phyloP scores from a whole-genome alignment of 257 asterid species.

The Cordia subcordata region DNA sequence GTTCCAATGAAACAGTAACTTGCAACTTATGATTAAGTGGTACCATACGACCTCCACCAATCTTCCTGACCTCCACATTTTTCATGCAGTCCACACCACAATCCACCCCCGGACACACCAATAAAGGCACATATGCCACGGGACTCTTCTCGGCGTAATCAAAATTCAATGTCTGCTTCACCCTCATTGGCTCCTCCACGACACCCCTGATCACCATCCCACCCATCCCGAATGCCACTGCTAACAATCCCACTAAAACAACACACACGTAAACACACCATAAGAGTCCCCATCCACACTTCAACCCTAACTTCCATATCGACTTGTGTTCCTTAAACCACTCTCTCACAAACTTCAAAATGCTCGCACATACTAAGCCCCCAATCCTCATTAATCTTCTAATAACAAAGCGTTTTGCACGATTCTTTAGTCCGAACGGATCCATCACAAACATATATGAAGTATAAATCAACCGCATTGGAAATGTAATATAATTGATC shows the following conservation, averaged over 20 bases:
- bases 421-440: constrained; percentile 52
- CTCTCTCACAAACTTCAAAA: constrained; percentile 30
- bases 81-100: constrained; percentile 31
- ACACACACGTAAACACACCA: constrained; percentile 78
- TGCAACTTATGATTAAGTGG: constrained; percentile 71
- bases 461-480: constrained; percentile 44
- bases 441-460: constrained; percentile 54
- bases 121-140: constrained; percentile 62
- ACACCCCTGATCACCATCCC: constrained; percentile 47
- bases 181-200: constrained; percentile 74
- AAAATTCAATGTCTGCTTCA: constrained; percentile 61
- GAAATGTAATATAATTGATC: constrained; percentile 34
- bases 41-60: constrained; percentile 40
- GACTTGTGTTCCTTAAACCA: constrained; percentile 60
- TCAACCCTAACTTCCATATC: constrained; percentile 61
- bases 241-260: constrained; percentile 58
- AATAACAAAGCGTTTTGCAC: constrained; percentile 27
- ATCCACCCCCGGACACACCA: constrained; percentile 25
- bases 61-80: constrained; percentile 29
- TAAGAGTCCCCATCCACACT: constrained; percentile 83
- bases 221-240: constrained; percentile 61
- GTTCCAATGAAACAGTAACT: constrained; percentile 53
- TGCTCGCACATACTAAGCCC: constrained; percentile 27
- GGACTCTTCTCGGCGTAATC: constrained; percentile 87
- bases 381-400: constrained; percentile 26